Evolutionary conservation across 257 asterid genomes (phyloP).

Genomic region (Echites panduratus): DNA sequence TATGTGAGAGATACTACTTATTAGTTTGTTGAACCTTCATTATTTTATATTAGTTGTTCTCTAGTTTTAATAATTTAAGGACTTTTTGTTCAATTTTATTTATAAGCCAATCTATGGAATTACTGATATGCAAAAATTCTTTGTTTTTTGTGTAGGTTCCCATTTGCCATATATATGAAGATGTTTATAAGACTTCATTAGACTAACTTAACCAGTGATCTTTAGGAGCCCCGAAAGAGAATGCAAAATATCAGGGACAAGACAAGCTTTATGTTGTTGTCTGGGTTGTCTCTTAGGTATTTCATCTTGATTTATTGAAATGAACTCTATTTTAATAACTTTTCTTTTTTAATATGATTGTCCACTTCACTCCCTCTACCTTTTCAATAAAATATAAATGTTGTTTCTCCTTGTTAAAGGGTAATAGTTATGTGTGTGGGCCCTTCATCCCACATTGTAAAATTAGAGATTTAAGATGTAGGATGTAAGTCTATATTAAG

Average conservation of each 20-base stretch:
- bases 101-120: background rate
- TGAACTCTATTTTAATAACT: background rate
- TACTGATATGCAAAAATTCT: background rate
- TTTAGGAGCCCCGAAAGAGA: constrained; percentile 28
- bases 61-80: background rate
- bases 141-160: constrained; percentile 28
- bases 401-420: too few relatives aligned
- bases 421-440: too few relatives aligned
- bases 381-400: too few relatives aligned
- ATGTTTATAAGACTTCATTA: constrained; percentile 31
- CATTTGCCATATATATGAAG: constrained; percentile 27
- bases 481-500: too few relatives aligned
- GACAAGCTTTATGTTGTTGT: constrained; percentile 27
- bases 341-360: background rate
- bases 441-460: too few relatives aligned
- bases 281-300: constrained; percentile 33
- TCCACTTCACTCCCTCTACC: background rate
- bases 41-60: background rate
- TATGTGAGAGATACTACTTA: too few relatives aligned
- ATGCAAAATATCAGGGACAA: constrained; percentile 28
- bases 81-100: background rate
- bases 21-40: background rate
- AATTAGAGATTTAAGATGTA: too few relatives aligned
- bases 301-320: background rate
- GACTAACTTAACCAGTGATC: constrained; percentile 39